Conservation (phyloP, 148 eudicot species). For the Rhododendron kiyosumense region DNA sequence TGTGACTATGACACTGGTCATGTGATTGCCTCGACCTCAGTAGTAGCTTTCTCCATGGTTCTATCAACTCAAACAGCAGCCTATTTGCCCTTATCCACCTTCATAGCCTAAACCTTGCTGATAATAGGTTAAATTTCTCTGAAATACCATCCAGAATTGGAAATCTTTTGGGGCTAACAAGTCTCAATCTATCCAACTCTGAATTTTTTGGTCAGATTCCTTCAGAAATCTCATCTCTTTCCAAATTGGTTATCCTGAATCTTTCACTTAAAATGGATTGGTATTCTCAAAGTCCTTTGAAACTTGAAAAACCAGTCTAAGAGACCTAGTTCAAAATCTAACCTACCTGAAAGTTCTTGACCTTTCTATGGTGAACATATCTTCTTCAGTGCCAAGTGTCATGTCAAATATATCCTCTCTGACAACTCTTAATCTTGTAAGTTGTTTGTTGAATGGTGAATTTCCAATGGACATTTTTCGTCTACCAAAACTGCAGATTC, state of each 20-base stretch:
- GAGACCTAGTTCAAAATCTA: background rate
- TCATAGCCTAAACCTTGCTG: conserved; percentile 25
- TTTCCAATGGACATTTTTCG: too few species aligned
- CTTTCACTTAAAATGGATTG: conserved; percentile 5
- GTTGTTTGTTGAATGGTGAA: too few species aligned
- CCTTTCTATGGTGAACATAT: too few species aligned
- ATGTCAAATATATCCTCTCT: too few species aligned
- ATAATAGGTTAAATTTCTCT: conserved; percentile 22
- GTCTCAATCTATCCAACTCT: conserved; percentile 5
- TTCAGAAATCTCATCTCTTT: conserved; percentile 18
- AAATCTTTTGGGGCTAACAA: conserved; percentile 10
- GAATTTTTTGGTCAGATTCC: conserved; percentile 32
- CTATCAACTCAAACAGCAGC: background rate
- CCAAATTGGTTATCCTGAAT: conserved; percentile 20
- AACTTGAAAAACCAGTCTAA: background rate
- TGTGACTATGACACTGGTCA: background rate
- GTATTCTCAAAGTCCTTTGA: conserved; percentile 8
- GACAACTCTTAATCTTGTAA: too few species aligned
- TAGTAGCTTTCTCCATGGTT: background rate
- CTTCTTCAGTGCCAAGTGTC: too few species aligned
- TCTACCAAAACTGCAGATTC: background rate
- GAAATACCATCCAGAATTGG: conserved; percentile 21
- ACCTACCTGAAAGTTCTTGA: too few species aligned
- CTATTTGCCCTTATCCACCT: conserved; percentile 11
- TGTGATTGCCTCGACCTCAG: background rate